Evolutionary conservation across 371 early-diverging fungal species (phyloP).

Genomic region (Rhizopus stolonifer): DNA sequence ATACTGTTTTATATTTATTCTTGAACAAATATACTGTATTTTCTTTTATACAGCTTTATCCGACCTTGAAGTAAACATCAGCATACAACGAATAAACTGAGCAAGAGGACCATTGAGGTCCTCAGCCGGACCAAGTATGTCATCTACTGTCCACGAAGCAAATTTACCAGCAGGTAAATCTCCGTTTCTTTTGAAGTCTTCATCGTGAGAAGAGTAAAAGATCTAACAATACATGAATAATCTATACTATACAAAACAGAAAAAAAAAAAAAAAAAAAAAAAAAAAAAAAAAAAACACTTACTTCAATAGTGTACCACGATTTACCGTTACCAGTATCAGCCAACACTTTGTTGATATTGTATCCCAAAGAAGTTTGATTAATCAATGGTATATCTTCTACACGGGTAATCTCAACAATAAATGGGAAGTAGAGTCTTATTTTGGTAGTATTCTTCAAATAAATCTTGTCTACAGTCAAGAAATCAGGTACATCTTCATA

Average conservation of each 20-base stretch:
- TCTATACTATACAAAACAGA: too few relatives aligned
- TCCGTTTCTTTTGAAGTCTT: slow-evolving; percentile 34
- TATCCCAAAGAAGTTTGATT: slow-evolving; percentile 24
- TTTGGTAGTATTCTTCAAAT: slow-evolving; percentile 37
- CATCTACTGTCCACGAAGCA: slow-evolving; percentile 46
- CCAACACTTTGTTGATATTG: slow-evolving; percentile 35
- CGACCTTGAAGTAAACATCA: slow-evolving; percentile 34
- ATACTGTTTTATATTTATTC: neutral
- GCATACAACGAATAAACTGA: slow-evolving; percentile 38
- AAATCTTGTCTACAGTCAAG: slow-evolving; percentile 38
- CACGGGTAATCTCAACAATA: slow-evolving; percentile 47
- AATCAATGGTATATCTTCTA: slow-evolving; percentile 37
- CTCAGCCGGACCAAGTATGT: slow-evolving; percentile 28
- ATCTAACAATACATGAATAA: slow-evolving; percentile 9
- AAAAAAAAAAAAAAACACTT: neutral
- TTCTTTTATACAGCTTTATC: slow-evolving; percentile 3
- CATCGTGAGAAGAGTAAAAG: slow-evolving; percentile 30
- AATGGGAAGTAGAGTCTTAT: slow-evolving; percentile 51
- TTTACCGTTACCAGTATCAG: slow-evolving; percentile 39
- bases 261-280: neutral
- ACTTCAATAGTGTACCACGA: slow-evolving; percentile 51
- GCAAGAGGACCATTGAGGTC: slow-evolving; percentile 23
- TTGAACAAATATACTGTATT: neutral
- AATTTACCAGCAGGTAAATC: slow-evolving; percentile 38
- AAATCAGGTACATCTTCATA: slow-evolving; percentile 51